Evolutionary conservation across 306 rosid species (phyloP), one percentile per base, ranked within the genome.

Genomic region (Sesbania bispinosa): DNA sequence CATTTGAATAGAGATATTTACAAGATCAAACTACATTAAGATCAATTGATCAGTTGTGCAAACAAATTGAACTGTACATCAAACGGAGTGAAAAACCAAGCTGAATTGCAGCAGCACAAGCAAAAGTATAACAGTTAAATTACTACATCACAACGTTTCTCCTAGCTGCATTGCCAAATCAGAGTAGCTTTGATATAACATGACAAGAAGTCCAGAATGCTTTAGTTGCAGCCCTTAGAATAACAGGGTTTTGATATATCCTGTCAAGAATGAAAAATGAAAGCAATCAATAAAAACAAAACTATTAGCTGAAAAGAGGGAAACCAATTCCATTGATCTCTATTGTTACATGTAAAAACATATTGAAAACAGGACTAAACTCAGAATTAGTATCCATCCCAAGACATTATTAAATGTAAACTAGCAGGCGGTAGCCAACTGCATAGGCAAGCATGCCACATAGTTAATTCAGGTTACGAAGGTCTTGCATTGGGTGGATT

Each of bases 161-260:
- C 74, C 77, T 30, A 61, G 73, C 76, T 71, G 82, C 84, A 57
- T 58, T 45, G 64, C 21, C 70, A 52, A 72, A 38, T 81, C 86
- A 94, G 47, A 94, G 86, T 69, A 94, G 89, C 96, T 94, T 94
- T 54, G 98, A 90, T 71, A 94, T 86, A 43, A 94, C 92, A 55
- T 92, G 93, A 59, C 97, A 92, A 21, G 93, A 92, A 57, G 97
- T 87, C 93, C 93, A 88, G 85, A 92, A 87, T 50, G 96, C 97
- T 63, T 89, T 92, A 2, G 96, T 82, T 16, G 97, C 97, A 62
- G 54, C 96, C 61, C 84, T 77, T 42, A 87, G 10, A 27, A 92
- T 85, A 46, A 94, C 86, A 58, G 98, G 98, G 82, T 90, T 94
- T 73, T 94, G 98, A 83, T 94, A 94, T 89, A 94, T 83, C 89